Evolutionary conservation across 2,329 filamentous ascomycete genomes (phyloP).

Genomic region (Ascocoryne sarcoides): DNA sequence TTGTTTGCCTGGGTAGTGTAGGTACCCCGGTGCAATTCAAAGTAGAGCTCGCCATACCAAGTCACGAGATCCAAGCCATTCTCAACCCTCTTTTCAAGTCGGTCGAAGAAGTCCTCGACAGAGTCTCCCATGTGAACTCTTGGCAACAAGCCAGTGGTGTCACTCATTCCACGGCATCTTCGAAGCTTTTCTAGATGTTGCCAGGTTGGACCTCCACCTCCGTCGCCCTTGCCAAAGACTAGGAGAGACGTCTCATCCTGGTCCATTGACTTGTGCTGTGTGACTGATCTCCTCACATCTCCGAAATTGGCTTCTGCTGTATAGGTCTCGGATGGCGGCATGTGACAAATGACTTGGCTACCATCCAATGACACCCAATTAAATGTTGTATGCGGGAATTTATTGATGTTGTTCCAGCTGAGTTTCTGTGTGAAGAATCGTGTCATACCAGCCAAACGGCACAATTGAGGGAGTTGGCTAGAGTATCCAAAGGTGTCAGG

Average conservation of each 20-base stretch:
- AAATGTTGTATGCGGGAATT: constrained; percentile 96
- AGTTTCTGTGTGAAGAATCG: constrained; percentile 97
- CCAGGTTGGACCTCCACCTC: constrained; percentile 89
- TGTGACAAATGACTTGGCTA: constrained; percentile 94
- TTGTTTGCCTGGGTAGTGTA: constrained; percentile 98
- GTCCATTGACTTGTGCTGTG: constrained; percentile 91
- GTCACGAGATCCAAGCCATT: constrained; percentile 64
- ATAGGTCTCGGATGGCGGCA: constrained; percentile 93
- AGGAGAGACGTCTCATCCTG: constrained; percentile 84
- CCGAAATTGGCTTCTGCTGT: constrained; percentile 92
- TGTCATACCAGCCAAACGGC: constrained; percentile 88
- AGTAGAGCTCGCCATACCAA: constrained; percentile 97
- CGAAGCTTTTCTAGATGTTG: constrained; percentile 91
- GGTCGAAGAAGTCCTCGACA: constrained; percentile 90
- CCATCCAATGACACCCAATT: constrained; percentile 97
- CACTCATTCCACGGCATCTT: constrained; percentile 82
- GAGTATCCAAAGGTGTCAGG: constrained; percentile 98
- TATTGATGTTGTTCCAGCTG: constrained; percentile 99
- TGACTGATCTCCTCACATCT: constrained; percentile 81
- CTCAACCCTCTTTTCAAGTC: constrained; percentile 66
- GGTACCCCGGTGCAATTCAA: constrained; percentile 92
- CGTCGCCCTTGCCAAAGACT: constrained; percentile 94
- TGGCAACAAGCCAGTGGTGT: constrained; percentile 74
- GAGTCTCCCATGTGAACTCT: constrained; percentile 82
- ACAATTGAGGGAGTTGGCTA: constrained; percentile 86